Percentiles rank a stretch among this genome's conserved stretches.
Conservation (phyloP, 2,329 filamentous ascomycete species). For the Neonectria coccinea region DNA sequence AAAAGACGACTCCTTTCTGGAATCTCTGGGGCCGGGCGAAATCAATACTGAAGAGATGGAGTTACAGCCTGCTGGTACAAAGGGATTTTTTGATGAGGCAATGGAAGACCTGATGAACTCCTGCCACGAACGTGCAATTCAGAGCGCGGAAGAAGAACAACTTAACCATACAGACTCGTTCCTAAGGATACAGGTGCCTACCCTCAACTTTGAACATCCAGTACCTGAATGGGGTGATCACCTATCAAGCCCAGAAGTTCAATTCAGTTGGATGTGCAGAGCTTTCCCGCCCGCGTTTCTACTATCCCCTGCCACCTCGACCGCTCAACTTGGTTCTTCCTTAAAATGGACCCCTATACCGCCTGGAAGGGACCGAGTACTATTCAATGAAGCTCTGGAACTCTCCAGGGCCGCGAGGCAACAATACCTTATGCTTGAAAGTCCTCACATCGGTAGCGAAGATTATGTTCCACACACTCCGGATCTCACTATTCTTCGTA, state of each 20-base stretch:
- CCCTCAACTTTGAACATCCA: constrained; percentile 43
- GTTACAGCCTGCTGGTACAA: neutral
- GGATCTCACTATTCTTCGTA: constrained; percentile 27
- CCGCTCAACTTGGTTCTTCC: constrained; percentile 28
- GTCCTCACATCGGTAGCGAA: constrained; percentile 31
- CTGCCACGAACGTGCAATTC: constrained; percentile 22
- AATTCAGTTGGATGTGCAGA: constrained; percentile 44
- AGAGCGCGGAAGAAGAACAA: constrained; percentile 46
- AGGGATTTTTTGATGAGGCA: constrained; percentile 40
- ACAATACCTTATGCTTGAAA: constrained; percentile 31
- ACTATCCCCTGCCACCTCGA: constrained; percentile 3
- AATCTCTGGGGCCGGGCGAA: neutral
- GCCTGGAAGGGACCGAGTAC: constrained; percentile 9
- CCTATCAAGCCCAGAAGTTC: constrained; percentile 35
- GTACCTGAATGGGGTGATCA: constrained; percentile 40
- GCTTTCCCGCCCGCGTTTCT: constrained; percentile 5
- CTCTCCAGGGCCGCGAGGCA: constrained; percentile 14
- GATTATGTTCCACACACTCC: constrained; percentile 25
- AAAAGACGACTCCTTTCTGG: neutral
- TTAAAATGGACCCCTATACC: constrained; percentile 45
- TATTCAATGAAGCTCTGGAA: constrained; percentile 31
- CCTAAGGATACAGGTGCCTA: constrained; percentile 46
- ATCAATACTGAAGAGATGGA: constrained; percentile 4
- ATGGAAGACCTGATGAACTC: constrained; percentile 40
- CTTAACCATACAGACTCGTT: constrained; percentile 42